Conservation (phyloP, 2,329 filamentous ascomycete genomes). For the Fusarium albidum region DNA sequence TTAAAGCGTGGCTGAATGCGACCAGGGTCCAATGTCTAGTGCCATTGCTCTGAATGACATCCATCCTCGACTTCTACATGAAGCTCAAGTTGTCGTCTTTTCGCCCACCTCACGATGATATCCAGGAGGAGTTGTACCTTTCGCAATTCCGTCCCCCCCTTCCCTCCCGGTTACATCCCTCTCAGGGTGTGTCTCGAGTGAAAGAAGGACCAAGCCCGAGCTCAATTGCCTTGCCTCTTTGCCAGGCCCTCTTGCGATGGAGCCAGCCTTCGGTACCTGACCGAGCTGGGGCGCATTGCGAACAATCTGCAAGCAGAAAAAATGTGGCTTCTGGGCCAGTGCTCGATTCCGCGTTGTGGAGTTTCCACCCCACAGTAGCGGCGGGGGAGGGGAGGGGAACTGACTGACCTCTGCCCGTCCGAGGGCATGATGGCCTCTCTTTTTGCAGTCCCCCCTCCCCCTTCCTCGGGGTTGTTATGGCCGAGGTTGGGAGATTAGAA, state of each 20-base stretch:
- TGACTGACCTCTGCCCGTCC: too few species aligned
- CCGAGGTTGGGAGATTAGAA: conserved; percentile 20
- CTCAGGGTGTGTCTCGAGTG: conserved; percentile 34
- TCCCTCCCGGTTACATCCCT: conserved; percentile 11
- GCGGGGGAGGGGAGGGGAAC: too few species aligned
- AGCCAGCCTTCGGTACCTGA: conserved; percentile 38
- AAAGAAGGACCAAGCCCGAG: background rate
- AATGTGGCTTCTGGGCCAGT: conserved; percentile 29
- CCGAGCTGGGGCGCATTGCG: conserved; percentile 36
- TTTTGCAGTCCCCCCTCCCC: conserved; percentile 18
- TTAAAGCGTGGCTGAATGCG: conserved; percentile 27
- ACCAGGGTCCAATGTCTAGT: conserved; percentile 19
- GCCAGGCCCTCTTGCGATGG: conserved; percentile 23
- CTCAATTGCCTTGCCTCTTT: conserved; percentile 15
- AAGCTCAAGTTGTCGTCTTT: conserved; percentile 26
- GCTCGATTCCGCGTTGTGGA: conserved; percentile 33
- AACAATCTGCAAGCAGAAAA: conserved; percentile 34
- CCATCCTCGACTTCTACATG: conserved; percentile 8
- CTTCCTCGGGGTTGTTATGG: conserved; percentile 33
- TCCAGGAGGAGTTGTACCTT: conserved; percentile 19
- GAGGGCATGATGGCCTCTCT: conserved; percentile 21
- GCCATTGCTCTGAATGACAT: conserved; percentile 28
- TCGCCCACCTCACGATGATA: conserved; percentile 29
- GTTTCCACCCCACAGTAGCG: too few species aligned
- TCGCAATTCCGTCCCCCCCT: conserved; percentile 1